phyloP scores from a whole-genome alignment of 345 rosid genomes.

The Lepidium didymum region DNA sequence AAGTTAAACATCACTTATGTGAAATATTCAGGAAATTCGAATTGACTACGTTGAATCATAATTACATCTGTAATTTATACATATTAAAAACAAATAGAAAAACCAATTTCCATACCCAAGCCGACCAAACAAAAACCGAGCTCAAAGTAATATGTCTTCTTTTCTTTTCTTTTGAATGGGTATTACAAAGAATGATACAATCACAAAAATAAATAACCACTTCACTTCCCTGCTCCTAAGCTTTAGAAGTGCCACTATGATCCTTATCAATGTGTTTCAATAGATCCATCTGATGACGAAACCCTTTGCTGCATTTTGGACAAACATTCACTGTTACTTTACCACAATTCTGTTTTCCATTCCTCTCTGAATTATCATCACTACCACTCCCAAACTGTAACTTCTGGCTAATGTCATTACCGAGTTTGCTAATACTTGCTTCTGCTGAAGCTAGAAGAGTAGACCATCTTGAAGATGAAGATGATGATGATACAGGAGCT shows the following conservation, averaged over 20 bases:
- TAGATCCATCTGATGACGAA: constrained; percentile 67
- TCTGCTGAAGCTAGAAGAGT: constrained; percentile 71
- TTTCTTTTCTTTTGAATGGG: background rate
- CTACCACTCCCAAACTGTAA: constrained; percentile 49
- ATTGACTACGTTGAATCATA: too few species aligned
- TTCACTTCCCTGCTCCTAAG: constrained; percentile 27
- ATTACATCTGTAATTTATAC: too few species aligned
- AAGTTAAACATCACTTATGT: too few species aligned
- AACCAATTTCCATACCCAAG: background rate
- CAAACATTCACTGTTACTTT: constrained; percentile 74
- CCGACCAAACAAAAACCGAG: background rate
- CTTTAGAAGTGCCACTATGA: constrained; percentile 74
- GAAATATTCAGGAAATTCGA: too few species aligned
- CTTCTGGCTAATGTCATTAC: constrained; percentile 58
- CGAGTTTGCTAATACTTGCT: constrained; percentile 59
- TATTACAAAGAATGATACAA: constrained; percentile 4
- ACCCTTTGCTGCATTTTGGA: constrained; percentile 92
- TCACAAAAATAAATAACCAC: background rate
- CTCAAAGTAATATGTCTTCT: background rate
- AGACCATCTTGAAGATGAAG: constrained; percentile 69
- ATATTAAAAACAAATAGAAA: too few species aligned
- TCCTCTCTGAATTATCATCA: constrained; percentile 11
- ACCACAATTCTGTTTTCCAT: constrained; percentile 35
- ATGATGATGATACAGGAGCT: constrained; percentile 28
- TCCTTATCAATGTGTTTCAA: too few species aligned